A percentile compares a stretch with the other conserved stretches of the same genome.
These are phyloP conservation scores for Podospora bellae-mahoneyi DNA, from an alignment of 495 filamentous ascomycete species.

Conservation along the genomic window DNA sequence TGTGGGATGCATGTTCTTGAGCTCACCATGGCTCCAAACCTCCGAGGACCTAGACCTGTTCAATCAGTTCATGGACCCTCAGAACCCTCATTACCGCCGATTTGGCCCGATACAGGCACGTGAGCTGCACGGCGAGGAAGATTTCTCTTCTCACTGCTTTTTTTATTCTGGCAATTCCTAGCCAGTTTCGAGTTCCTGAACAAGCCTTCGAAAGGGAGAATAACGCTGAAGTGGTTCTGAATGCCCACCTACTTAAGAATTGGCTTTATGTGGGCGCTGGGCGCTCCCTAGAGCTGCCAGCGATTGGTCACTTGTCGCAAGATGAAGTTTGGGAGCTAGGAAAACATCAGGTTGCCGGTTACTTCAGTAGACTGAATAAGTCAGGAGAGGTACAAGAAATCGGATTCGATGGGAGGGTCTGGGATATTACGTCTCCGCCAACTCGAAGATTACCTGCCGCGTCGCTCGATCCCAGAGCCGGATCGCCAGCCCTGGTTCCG, in stretches of 20 bases:
- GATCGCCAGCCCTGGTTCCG: background rate
- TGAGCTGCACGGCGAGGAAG: background rate
- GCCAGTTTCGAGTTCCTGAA: background rate
- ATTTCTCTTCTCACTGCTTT: background rate
- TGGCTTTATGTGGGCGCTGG: background rate
- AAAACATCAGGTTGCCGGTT: background rate
- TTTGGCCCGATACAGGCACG: background rate
- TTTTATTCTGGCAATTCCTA: background rate
- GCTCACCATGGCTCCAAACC: background rate
- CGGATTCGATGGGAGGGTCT: background rate
- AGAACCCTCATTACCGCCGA: background rate
- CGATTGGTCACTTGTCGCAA: background rate
- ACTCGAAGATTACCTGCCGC: background rate
- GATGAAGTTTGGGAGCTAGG: background rate
- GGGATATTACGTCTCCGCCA: background rate
- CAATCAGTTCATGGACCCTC: background rate
- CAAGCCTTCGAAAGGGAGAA: background rate
- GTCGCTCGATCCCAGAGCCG: background rate
- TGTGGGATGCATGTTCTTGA: background rate
- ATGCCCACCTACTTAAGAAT: background rate
- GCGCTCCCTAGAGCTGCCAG: background rate
- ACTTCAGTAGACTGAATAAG: background rate
- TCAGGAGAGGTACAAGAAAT: background rate
- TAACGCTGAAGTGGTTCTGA: background rate
- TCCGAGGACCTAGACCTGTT: background rate